Percentiles rank a stretch among this genome's conserved stretches.
phyloP scores from a whole-genome alignment of 257 asterid genomes.

The Perilla frutescens region DNA sequence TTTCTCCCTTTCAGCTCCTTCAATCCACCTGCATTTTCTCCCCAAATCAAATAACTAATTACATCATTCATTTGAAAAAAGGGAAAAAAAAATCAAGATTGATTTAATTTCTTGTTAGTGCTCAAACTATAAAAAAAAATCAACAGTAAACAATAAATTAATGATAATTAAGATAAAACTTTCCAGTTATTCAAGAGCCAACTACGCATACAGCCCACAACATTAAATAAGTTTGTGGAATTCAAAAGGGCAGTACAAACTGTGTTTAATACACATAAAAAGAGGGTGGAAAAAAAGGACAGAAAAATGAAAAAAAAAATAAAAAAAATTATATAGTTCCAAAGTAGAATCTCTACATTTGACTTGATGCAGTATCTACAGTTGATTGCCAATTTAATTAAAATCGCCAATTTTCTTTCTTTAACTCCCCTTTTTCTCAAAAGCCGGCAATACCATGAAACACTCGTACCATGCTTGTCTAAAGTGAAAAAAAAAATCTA shows the following conservation, averaged over 20 bases:
- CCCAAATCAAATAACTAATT: neutral
- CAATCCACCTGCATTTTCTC: conserved; percentile 45
- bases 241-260: conserved; percentile 32
- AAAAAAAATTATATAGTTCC: neutral
- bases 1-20: conserved; percentile 32
- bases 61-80: neutral
- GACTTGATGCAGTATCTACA: conserved; percentile 6
- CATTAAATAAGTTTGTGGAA: conserved; percentile 34
- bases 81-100: neutral
- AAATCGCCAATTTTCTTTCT: neutral
- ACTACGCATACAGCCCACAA: conserved; percentile 24
- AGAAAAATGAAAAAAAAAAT: neutral
- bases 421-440: neutral
- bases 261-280: neutral
- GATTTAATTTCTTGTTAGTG: neutral
- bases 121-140: neutral
- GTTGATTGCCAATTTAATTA: neutral
- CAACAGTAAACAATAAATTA: neutral
- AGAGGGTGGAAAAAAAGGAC: neutral
- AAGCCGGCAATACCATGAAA: conserved; percentile 30
- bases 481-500: conserved; percentile 14
- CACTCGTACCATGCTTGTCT: conserved; percentile 18
- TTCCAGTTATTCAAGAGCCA: conserved; percentile 31
- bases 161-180: conserved; percentile 21
- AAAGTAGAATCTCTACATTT: neutral